Evolutionary conservation across 2,329 filamentous ascomycete genomes (phyloP).

Genomic region (Calonectria henricotiae): DNA sequence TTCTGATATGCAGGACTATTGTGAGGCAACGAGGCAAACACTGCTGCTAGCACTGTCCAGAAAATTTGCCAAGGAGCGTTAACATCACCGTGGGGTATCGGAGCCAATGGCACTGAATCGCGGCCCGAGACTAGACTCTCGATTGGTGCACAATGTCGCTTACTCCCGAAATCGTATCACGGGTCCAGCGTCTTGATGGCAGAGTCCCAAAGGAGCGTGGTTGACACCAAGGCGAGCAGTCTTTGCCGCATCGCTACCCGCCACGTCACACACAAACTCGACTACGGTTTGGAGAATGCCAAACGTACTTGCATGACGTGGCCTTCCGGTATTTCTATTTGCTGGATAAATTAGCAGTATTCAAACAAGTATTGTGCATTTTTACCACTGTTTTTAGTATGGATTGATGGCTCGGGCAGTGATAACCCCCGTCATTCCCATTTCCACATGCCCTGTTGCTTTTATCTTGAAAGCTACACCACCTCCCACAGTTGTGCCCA

Average conservation of each 20-base stretch:
- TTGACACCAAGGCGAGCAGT: background rate
- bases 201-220: background rate
- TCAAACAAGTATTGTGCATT: background rate
- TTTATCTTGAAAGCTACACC: background rate
- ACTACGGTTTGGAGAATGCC: background rate
- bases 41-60: background rate
- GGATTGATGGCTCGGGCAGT: background rate
- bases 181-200: background rate
- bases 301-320: background rate
- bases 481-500: background rate
- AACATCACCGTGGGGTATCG: background rate
- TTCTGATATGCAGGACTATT: background rate
- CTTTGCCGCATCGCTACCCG: background rate
- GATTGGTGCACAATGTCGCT: background rate
- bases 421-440: background rate
- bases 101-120: background rate
- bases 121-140: background rate
- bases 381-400: background rate
- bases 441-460: background rate
- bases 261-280: background rate
- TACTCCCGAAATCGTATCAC: background rate
- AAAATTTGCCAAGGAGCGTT: background rate
- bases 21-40: background rate
- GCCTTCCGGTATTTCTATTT: background rate
- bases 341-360: background rate